Percentiles rank a stretch among this genome's conserved stretches.
Evolutionary conservation across 345 rosid genomes (phyloP).

Genomic region (Clarkia xantiana): DNA sequence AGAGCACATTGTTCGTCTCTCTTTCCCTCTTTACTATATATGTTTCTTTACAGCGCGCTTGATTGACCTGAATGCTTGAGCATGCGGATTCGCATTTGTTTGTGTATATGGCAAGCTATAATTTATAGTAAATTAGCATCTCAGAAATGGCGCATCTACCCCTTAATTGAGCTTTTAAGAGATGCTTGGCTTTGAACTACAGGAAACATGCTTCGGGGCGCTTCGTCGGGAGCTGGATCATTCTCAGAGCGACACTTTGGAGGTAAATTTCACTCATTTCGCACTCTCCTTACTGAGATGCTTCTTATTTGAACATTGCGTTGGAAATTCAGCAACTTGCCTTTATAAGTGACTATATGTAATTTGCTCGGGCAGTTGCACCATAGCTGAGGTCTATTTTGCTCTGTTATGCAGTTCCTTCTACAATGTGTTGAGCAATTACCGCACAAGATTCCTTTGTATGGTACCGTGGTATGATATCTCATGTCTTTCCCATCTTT

Average conservation of each 20-base stretch:
- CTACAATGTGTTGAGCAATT: constrained; percentile 73
- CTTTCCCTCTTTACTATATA: not conserved
- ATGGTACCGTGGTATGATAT: constrained; percentile 68
- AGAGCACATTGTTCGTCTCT: constrained; percentile 58
- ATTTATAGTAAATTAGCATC: too few relatives aligned
- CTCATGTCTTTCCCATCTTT: not conserved
- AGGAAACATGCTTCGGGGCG: constrained; percentile 78
- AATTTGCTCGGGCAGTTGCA: too few relatives aligned
- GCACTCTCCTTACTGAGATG: not conserved
- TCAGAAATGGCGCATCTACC: too few relatives aligned
- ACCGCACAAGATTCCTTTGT: constrained; percentile 91
- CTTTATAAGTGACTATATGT: too few relatives aligned
- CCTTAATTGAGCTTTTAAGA: not conserved
- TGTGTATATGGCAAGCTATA: too few relatives aligned
- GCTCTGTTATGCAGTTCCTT: constrained; percentile 44
- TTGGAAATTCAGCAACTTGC: too few relatives aligned
- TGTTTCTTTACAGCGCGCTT: not conserved
- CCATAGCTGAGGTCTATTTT: not conserved
- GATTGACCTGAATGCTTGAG: too few relatives aligned
- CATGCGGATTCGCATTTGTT: too few relatives aligned
- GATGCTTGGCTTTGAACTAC: constrained; percentile 9
- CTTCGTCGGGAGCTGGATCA: constrained; percentile 76
- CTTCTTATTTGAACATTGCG: too few relatives aligned
- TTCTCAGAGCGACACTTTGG: constrained; percentile 41
- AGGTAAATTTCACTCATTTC: constrained; percentile 19